Evolutionary conservation across 148 eudicot genomes (phyloP).

Genomic region (Gaultheria prostrata): DNA sequence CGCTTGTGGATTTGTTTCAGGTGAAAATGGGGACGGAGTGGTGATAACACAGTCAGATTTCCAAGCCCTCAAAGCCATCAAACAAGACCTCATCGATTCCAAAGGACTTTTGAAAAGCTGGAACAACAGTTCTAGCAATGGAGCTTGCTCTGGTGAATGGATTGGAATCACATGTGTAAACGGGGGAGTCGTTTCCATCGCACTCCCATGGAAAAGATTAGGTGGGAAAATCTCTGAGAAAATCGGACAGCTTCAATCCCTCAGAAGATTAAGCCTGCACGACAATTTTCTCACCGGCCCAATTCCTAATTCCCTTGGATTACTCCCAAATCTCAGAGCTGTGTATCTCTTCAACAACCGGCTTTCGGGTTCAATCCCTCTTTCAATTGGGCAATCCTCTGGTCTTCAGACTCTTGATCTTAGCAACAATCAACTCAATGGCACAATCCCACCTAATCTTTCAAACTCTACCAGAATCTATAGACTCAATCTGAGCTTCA

Average conservation of each 20-base stretch:
- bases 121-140: slow-evolving; percentile 46
- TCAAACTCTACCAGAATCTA: slow-evolving; percentile 51
- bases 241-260: slow-evolving; percentile 57
- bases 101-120: slow-evolving; percentile 54
- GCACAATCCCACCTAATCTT: slow-evolving; percentile 50
- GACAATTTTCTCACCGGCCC: slow-evolving; percentile 67
- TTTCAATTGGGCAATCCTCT: slow-evolving; percentile 44
- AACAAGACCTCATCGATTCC: slow-evolving; percentile 45
- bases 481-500: slow-evolving; percentile 76
- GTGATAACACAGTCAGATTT: slow-evolving; percentile 41
- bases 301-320: slow-evolving; percentile 61
- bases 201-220: slow-evolving; percentile 71
- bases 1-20: slow-evolving; percentile 27
- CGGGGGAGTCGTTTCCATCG: slow-evolving; percentile 60
- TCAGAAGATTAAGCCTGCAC: slow-evolving; percentile 66
- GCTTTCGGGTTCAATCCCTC: slow-evolving; percentile 69
- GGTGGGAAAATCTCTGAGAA: slow-evolving; percentile 59
- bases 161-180: slow-evolving; percentile 62
- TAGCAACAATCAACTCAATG: slow-evolving; percentile 63
- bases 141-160: slow-evolving; percentile 80
- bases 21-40: slow-evolving; percentile 40
- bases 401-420: slow-evolving; percentile 61
- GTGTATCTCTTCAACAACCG: slow-evolving; percentile 72
- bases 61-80: slow-evolving; percentile 53
- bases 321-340: slow-evolving; percentile 69